Conservation (phyloP, 2,329 filamentous ascomycete genomes). For the Diaporthe sp. region DNA sequence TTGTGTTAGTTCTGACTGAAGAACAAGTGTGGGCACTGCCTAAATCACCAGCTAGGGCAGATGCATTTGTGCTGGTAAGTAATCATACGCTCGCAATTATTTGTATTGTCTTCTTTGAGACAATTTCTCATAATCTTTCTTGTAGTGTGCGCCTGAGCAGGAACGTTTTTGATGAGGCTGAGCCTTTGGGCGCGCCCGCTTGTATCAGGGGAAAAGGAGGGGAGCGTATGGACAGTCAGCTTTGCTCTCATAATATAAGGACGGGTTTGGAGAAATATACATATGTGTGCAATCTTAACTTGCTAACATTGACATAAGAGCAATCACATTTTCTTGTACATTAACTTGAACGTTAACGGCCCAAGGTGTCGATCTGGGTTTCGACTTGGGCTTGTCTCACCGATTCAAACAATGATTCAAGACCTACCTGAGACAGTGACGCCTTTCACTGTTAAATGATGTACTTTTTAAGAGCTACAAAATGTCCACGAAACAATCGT, state of each 20-base stretch:
- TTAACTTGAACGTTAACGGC: too few species aligned
- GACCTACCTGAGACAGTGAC: too few species aligned
- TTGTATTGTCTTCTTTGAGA: neutral
- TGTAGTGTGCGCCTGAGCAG: neutral
- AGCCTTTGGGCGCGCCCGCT: neutral
- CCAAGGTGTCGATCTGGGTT: too few species aligned
- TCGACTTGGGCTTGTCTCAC: too few species aligned
- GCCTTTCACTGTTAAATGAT: too few species aligned
- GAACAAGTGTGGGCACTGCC: neutral
- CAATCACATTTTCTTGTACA: too few species aligned
- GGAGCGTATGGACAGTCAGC: neutral
- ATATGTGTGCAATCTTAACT: too few species aligned
- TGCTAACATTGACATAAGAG: too few species aligned
- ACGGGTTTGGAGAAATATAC: neutral
- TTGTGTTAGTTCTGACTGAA: neutral
- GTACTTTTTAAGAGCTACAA: too few species aligned
- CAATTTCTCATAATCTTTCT: neutral
- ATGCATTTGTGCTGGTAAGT: neutral
- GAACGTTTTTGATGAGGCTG: neutral
- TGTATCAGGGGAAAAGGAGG: too few species aligned
- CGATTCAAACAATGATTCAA: too few species aligned
- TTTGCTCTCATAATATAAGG: neutral
- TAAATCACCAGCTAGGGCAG: neutral
- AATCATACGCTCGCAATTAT: neutral
- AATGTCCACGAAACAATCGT: too few species aligned